Evolutionary conservation across 192 early-diverging fungal genomes (phyloP), one percentile per base, ranked within the genome.

Genomic region (Backusella westeae): DNA sequence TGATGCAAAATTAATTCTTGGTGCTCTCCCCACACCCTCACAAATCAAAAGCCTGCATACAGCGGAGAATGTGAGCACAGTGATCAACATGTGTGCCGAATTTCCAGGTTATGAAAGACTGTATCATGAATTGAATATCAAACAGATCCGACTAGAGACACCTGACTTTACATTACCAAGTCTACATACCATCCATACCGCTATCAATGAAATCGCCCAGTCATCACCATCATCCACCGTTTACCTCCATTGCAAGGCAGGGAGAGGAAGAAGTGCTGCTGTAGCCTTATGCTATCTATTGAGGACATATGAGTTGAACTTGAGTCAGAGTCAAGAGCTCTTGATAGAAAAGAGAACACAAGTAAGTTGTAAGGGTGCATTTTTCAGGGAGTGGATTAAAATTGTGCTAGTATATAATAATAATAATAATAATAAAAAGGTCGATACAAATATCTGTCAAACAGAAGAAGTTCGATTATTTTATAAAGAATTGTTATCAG

Each of bases 11-110:
- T 19, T 82, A 7, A 77, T 79, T 29, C 67, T 82, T 19, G 81
- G 81, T 15, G 81, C 81, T 19, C 41, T 82, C 21, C 81, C 81
- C 14, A 78, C 76, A 5, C 74, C 77, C 0, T 35, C 71, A 34
- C 75, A 73, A 29, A 82, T 82, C 26, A 75, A 71, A 29, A 21
- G n/a, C 1, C 6, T 82, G 67, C 77, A 78, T 46, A 14, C 41
- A 21, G 35, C n/a, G 9, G 46, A 78, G 8, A 52, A 76, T 39
- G 36, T 82, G n/a, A n/a, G 56, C 65, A 74, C 66, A 26, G 73
- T 87, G 23, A 73, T 87, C 36, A 87, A 87, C 69, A 76, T 87
- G 79, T 87, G 86, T 74, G 82, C 84, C 17, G 86, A 87, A 42
- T 87, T 87, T 38, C 66, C 67, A 15, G 86, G 86, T 8, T 82